A percentile compares a stretch with the other conserved stretches of the same genome.
Evolutionary conservation across 2,329 filamentous ascomycete species (phyloP).

Genomic region (Colletotrichum noveboracense): DNA sequence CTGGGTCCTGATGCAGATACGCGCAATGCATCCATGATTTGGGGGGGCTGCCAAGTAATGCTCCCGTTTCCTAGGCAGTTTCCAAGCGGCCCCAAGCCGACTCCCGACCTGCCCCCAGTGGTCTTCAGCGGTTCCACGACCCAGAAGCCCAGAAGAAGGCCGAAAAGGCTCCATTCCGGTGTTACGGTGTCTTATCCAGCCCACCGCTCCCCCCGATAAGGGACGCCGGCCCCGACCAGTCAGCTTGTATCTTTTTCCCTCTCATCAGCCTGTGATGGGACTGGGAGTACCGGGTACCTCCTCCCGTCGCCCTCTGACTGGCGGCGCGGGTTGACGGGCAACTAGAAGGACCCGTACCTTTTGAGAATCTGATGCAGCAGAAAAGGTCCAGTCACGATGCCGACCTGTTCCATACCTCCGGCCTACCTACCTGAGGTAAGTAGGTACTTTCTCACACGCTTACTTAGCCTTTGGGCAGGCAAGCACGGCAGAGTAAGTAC

Average conservation of each 20-base stretch:
- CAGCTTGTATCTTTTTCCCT: slow-evolving; percentile 1
- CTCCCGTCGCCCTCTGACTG: background rate
- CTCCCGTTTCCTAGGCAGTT: background rate
- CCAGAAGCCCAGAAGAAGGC: background rate
- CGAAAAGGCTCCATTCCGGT: slow-evolving; percentile 1
- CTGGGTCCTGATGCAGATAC: slow-evolving; percentile 17
- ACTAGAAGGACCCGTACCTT: background rate
- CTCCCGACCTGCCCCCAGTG: background rate
- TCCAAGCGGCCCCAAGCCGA: background rate
- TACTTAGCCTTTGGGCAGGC: background rate
- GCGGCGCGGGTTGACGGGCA: background rate
- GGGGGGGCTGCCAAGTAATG: slow-evolving; percentile 8
- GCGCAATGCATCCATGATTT: slow-evolving; percentile 16
- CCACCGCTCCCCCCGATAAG: slow-evolving; percentile 15
- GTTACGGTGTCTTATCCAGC: slow-evolving; percentile 7
- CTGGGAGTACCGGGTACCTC: background rate
- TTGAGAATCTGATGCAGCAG: background rate
- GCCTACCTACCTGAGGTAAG: background rate
- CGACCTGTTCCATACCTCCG: background rate
- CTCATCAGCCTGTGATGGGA: background rate
- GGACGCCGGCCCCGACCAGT: background rate
- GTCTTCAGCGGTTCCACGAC: background rate
- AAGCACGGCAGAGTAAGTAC: background rate
- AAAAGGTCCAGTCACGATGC: background rate
- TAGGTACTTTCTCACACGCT: background rate